Conservation (phyloP, 805 yeast species). For the Debaryomyces hansenii region DNA sequence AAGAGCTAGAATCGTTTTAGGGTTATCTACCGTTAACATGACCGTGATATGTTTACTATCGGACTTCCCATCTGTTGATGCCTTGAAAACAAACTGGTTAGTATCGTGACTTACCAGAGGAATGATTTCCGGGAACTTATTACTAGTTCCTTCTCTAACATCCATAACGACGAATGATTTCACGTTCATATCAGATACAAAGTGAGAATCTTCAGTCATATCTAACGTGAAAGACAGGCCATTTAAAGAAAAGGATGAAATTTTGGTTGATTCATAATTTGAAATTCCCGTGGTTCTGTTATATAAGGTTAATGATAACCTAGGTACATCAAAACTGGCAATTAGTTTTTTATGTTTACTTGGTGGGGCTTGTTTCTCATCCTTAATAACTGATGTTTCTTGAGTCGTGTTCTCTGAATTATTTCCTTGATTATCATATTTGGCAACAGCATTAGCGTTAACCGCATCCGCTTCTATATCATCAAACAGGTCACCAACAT, state of each 20-base stretch:
- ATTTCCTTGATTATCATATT: slow-evolving; percentile 12
- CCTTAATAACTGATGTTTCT: not conserved
- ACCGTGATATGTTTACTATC: slow-evolving; percentile 43
- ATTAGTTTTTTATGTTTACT: slow-evolving; percentile 39
- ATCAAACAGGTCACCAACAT: slow-evolving; percentile 41
- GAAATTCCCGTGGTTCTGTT: slow-evolving; percentile 45
- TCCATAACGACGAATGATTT: slow-evolving; percentile 79
- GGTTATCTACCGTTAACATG: slow-evolving; percentile 72
- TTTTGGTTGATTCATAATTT: slow-evolving; percentile 33
- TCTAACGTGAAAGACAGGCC: slow-evolving; percentile 52
- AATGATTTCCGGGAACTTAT: slow-evolving; percentile 76
- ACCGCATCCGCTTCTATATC: slow-evolving; percentile 63
- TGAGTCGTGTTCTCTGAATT: not conserved
- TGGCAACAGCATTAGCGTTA: slow-evolving; percentile 55
- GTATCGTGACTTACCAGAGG: slow-evolving; percentile 65
- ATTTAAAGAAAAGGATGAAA: slow-evolving; percentile 50
- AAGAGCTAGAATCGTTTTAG: slow-evolving; percentile 76
- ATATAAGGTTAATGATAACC: slow-evolving; percentile 60
- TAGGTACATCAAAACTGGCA: slow-evolving; percentile 59
- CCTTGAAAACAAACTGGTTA: slow-evolving; percentile 68
- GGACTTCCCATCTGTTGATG: slow-evolving; percentile 42
- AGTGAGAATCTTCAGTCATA: slow-evolving; percentile 54
- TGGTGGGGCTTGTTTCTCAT: slow-evolving; percentile 12
- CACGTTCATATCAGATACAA: slow-evolving; percentile 60
- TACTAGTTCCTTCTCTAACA: slow-evolving; percentile 58